Base-by-base conservation (phyloP, 2,329 filamentous ascomycete genomes). In the Paracoccidioides brasiliensis region DNA sequence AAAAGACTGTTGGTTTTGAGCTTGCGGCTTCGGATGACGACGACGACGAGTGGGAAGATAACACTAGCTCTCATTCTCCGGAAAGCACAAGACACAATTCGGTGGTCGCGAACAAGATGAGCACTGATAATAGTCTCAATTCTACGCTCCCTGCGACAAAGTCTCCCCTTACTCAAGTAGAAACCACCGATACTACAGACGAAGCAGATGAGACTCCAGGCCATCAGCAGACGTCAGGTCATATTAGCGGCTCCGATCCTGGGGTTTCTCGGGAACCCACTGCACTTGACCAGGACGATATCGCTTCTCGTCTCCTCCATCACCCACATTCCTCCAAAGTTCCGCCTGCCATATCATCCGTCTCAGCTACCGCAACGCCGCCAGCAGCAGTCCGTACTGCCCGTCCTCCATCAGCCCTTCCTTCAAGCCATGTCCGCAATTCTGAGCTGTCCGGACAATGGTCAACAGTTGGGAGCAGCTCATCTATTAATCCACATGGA, bases 1-100 rank as follows among this genome's bases (percentile, higher is more conserved):
- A 73, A 65, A 75, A 74, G 60, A 67, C 70, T n/a, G 72, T 74
- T 53, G 72, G 74, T 14, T 76, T 76, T 59, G 70, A 75, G 57
- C 61, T 76, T 42, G 74, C 66, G 4, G 71, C 70, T 55, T 70
- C 72, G 14, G 70, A 71, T 14, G 70, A 71, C 56, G 64, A 65
- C 43, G 73, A 65, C 43, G 73, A 75, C 58, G 71, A 64, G 57
- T 74, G 75, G 59, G 76, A 74, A 73, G 73, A 75, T 58, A 73
- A 76, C 62, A 66, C 63, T 22, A 74, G 72, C 32, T 74, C 73
- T 28, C 71, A 74, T 58, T 76, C 74, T 15, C 72, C 74, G 37
- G 72, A 74, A 59, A 73, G 73, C 57, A 76, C 73, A 10, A 66
- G 74, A 57, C 71, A 72, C 54, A 73, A 73, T 59, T 76, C 74